Evolutionary conservation across 352 stramenopile species (phyloP).

Genomic region (Halophytophthora batemanensis): DNA sequence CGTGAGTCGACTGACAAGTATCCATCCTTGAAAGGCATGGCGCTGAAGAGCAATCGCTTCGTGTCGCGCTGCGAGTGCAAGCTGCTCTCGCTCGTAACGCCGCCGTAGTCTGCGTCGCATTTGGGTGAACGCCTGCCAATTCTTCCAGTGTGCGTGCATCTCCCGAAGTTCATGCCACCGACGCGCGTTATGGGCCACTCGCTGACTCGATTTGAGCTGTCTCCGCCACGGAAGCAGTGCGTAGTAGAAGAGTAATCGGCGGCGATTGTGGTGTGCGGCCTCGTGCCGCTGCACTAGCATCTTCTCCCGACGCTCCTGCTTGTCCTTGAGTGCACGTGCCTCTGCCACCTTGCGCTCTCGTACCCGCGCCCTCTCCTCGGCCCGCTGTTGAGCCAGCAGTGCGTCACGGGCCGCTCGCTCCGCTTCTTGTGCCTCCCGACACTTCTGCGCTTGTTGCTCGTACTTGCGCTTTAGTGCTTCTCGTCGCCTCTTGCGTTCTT

Average conservation of each 20-base stretch:
- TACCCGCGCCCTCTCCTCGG: slow-evolving; percentile 34
- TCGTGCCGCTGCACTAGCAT: slow-evolving; percentile 23
- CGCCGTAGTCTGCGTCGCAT: slow-evolving; percentile 13
- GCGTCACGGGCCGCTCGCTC: slow-evolving; percentile 43
- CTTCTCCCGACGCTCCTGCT: slow-evolving; percentile 29
- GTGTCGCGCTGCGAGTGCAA: slow-evolving; percentile 20
- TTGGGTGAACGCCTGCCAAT: slow-evolving; percentile 37
- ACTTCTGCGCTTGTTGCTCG: slow-evolving; percentile 46
- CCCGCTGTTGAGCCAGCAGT: slow-evolving; percentile 32
- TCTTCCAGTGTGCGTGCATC: slow-evolving; percentile 35
- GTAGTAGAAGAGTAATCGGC: slow-evolving; percentile 49
- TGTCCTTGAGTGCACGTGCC: slow-evolving; percentile 23
- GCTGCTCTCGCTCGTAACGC: slow-evolving; percentile 20
- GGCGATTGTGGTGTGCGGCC: slow-evolving; percentile 29
- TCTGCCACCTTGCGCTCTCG: slow-evolving; percentile 41
- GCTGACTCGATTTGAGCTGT: slow-evolving; percentile 21
- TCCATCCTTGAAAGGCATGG: slow-evolving; percentile 15
- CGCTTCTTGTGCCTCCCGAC: slow-evolving; percentile 31
- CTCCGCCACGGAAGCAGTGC: slow-evolving; percentile 41
- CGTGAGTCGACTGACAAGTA: slow-evolving; percentile 13
- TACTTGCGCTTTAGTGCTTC: slow-evolving; percentile 53
- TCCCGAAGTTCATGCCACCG: slow-evolving; percentile 46
- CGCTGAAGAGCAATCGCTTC: slow-evolving; percentile 14
- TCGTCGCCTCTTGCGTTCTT: slow-evolving; percentile 52
- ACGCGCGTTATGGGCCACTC: slow-evolving; percentile 28